phyloP scores from a whole-genome alignment of 148 eudicot species.

The Diospyros kaki region DNA sequence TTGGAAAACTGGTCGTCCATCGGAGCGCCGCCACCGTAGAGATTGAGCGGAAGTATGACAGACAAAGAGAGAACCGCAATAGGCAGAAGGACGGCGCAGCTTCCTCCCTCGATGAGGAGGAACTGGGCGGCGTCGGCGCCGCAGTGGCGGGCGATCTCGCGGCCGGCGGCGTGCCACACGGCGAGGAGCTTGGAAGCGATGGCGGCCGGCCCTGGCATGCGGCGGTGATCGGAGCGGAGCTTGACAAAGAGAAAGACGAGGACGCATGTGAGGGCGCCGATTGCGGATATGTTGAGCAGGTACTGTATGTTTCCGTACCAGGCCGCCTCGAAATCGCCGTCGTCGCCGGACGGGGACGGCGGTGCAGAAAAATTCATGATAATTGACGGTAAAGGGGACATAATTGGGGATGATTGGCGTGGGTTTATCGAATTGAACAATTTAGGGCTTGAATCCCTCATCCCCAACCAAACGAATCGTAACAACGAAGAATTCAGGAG shows the following conservation, averaged over 20 bases:
- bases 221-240: slow-evolving; percentile 90
- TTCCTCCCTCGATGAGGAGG: slow-evolving; percentile 81
- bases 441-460: background rate
- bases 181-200: slow-evolving; percentile 75
- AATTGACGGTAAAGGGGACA: slow-evolving; percentile 16
- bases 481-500: background rate
- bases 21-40: slow-evolving; percentile 51
- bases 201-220: slow-evolving; percentile 73
- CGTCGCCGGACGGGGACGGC: slow-evolving; percentile 29
- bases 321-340: slow-evolving; percentile 30
- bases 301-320: slow-evolving; percentile 98
- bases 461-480: too few relatives aligned
- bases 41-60: slow-evolving; percentile 59
- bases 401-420: background rate
- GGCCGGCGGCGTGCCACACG: slow-evolving; percentile 88
- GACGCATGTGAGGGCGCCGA: slow-evolving; percentile 69
- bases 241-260: slow-evolving; percentile 70
- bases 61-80: slow-evolving; percentile 36
- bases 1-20: slow-evolving; percentile 75
- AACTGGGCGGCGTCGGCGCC: slow-evolving; percentile 97
- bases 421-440: background rate
- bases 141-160: slow-evolving; percentile 75
- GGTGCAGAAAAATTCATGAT: slow-evolving; percentile 27
- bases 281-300: slow-evolving; percentile 79
- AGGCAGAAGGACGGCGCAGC: slow-evolving; percentile 46